Conservation (phyloP, 164 flowering plant genomes). For the Macadamia tetraphylla region DNA sequence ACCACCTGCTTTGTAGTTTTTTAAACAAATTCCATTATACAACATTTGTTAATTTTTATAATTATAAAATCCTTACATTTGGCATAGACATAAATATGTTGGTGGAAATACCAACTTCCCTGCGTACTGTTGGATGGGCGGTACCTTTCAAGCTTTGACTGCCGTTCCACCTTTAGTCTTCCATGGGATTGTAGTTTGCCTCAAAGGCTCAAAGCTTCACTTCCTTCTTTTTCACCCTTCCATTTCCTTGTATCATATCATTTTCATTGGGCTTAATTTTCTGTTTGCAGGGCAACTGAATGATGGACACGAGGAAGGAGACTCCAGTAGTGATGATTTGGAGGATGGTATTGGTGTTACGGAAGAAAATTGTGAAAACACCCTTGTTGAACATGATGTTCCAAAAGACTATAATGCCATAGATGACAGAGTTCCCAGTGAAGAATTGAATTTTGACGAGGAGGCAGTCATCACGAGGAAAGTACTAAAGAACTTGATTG, state of each 20-base stretch:
- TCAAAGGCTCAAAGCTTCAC: too few relatives aligned
- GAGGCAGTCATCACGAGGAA: constrained; percentile 70
- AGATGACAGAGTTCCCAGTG: constrained; percentile 23
- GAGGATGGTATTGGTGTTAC: constrained; percentile 38
- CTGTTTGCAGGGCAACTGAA: constrained; percentile 32
- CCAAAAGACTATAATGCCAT: constrained; percentile 21
- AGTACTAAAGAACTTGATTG: constrained; percentile 60
- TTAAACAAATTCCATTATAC: too few relatives aligned
- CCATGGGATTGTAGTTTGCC: too few relatives aligned
- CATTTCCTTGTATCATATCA: too few relatives aligned
- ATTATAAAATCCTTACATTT: too few relatives aligned
- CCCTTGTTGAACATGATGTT: constrained; percentile 18
- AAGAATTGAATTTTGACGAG: constrained; percentile 48
- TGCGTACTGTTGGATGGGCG: too few relatives aligned
- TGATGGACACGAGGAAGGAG: constrained; percentile 30
- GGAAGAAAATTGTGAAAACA: constrained; percentile 14
- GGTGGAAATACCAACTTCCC: too few relatives aligned
- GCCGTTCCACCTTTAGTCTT: too few relatives aligned
- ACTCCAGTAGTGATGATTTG: constrained; percentile 40
- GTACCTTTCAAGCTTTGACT: too few relatives aligned
- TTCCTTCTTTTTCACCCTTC: too few relatives aligned
- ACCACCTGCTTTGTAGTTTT: neutral
- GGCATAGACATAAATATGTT: too few relatives aligned
- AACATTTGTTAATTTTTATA: too few relatives aligned
- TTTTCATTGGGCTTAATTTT: neutral